phyloP scores from a whole-genome alignment of 2,329 filamentous ascomycete species.

The Colletotrichum tabaci region DNA sequence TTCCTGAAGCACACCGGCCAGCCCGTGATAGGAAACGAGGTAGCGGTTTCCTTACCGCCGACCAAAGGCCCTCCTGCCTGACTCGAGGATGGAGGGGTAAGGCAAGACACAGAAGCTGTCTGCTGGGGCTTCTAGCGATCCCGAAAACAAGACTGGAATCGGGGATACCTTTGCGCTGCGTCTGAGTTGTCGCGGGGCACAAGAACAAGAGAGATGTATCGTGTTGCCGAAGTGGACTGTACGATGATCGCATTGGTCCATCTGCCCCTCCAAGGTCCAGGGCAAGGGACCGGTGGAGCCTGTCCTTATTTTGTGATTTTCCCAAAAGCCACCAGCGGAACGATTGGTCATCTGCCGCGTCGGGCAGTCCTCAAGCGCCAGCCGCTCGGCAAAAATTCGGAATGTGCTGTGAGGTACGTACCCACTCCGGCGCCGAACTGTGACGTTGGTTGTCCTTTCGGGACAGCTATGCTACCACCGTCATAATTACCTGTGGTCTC shows the following conservation, averaged over 20 bases:
- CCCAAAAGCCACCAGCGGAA: not conserved
- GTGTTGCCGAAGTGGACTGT: conserved; percentile 15
- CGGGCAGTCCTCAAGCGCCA: not conserved
- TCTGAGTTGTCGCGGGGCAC: conserved; percentile 34
- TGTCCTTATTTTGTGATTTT: conserved; percentile 27
- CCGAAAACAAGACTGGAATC: not conserved
- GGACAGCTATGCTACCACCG: conserved; percentile 37
- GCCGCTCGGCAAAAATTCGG: conserved; percentile 32
- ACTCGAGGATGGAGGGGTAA: conserved; percentile 10
- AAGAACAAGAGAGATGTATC: not conserved
- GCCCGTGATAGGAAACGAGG: conserved; percentile 27
- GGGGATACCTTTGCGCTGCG: not conserved
- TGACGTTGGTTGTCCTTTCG: conserved; percentile 41
- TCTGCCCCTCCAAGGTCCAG: conserved; percentile 38
- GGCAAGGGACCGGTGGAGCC: conserved; percentile 37
- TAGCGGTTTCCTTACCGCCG: conserved; percentile 27
- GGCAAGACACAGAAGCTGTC: not conserved
- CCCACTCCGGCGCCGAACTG: conserved; percentile 2
- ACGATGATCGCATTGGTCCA: conserved; percentile 21
- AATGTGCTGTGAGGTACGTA: conserved; percentile 4
- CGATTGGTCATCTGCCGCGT: conserved; percentile 25
- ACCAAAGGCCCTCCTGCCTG: not conserved
- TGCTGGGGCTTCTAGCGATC: not conserved
- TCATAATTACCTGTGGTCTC: conserved; percentile 15
- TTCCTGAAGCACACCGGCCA: conserved; percentile 11